Percentiles rank a stretch among this genome's conserved stretches.
These are phyloP conservation scores for Candolleomyces eurysporus DNA, from an alignment of 768 basidiomycete species.

Conservation along the genomic window DNA sequence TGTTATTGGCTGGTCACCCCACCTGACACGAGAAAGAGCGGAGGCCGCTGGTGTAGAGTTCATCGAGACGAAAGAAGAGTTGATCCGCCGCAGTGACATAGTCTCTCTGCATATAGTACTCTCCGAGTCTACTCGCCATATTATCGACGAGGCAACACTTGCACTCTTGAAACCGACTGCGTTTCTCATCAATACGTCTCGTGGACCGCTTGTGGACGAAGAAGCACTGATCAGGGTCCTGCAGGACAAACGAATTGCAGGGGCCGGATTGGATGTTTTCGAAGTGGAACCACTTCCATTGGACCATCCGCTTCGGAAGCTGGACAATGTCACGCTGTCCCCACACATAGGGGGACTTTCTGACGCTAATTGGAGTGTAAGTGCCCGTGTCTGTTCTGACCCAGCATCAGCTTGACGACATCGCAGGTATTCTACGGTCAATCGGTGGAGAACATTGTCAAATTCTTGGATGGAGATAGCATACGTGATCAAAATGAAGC, in stretches of 20 bases:
- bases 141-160: constrained; percentile 47
- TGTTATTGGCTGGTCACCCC: not conserved
- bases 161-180: constrained; percentile 53
- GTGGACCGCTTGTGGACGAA: constrained; percentile 59
- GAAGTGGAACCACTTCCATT: constrained; percentile 63
- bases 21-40: not conserved
- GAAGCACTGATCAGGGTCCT: constrained; percentile 40
- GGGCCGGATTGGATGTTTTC: constrained; percentile 66
- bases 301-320: constrained; percentile 49
- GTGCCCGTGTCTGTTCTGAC: constrained; percentile 4
- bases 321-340: constrained; percentile 55
- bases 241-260: constrained; percentile 37
- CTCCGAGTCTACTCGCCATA: constrained; percentile 45
- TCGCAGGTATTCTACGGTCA: constrained; percentile 48
- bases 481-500: too few relatives aligned
- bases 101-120: constrained; percentile 62
- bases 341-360: constrained; percentile 60
- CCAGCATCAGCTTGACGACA: not conserved
- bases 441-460: constrained; percentile 57
- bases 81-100: constrained; percentile 54
- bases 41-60: constrained; percentile 49
- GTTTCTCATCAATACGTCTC: constrained; percentile 62
- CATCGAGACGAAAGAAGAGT: constrained; percentile 47
- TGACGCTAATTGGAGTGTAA: constrained; percentile 49
- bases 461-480: constrained; percentile 43